Conservation (phyloP, 257 asterid genomes). For the Orobanche coerulescens region DNA sequence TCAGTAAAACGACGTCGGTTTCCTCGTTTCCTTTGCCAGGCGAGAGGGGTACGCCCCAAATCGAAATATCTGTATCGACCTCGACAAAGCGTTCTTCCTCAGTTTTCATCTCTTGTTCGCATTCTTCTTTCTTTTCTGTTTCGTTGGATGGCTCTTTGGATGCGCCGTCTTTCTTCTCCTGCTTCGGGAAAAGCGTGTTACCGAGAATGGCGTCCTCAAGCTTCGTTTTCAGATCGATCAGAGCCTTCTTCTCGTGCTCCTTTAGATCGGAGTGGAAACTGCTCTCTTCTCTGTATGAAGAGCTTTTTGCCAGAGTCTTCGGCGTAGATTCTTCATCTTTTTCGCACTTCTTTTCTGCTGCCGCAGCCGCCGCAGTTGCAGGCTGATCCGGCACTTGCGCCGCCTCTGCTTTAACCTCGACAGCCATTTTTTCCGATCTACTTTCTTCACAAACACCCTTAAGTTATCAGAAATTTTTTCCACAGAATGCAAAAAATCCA, state of each 20-base stretch:
- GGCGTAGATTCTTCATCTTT: conserved; percentile 33
- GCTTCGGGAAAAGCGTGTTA: conserved; percentile 40
- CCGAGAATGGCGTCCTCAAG: conserved; percentile 59
- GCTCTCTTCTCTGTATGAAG: conserved; percentile 83
- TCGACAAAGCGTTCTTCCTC: conserved; percentile 8
- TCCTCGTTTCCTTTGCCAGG: conserved; percentile 49
- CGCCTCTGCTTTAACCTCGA: conserved; percentile 48
- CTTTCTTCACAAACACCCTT: conserved; percentile 19
- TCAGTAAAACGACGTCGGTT: conserved; percentile 57
- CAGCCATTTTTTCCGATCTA: conserved; percentile 36
- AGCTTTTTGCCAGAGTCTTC: conserved; percentile 44
- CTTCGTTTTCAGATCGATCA: conserved; percentile 50
- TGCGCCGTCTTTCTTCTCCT: conserved; percentile 20
- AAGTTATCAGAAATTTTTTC: too few relatives aligned
- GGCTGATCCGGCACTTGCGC: conserved; percentile 31
- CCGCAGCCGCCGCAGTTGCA: conserved; percentile 24
- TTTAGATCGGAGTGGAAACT: conserved; percentile 56
- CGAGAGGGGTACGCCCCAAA: conserved; percentile 69
- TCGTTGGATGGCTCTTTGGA: background rate
- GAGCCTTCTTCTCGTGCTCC: conserved; percentile 56
- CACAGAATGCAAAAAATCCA: too few relatives aligned
- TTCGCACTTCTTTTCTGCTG: conserved; percentile 31
- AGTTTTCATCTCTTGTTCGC: conserved; percentile 16
- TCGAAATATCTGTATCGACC: conserved; percentile 39
- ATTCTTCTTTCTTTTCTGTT: conserved; percentile 21